A percentile compares a stretch with the other conserved stretches of the same genome.
Evolutionary conservation across 306 rosid genomes (phyloP).

Genomic region (Ochetophila trinervis): DNA sequence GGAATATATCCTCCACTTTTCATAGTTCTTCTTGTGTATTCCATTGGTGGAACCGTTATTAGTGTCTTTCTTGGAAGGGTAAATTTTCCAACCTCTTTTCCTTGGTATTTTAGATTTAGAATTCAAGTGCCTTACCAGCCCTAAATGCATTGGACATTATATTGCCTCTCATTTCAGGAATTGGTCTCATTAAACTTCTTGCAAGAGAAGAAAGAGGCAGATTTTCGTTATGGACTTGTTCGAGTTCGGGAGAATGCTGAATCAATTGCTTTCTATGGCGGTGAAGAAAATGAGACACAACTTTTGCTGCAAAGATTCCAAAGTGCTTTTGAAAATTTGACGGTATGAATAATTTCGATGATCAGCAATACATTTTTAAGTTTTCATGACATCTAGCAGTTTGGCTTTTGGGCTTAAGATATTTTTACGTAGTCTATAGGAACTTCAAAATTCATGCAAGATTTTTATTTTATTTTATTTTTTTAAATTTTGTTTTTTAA

Average conservation of each 20-base stretch:
- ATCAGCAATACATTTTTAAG: constrained; percentile 8
- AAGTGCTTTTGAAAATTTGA: constrained; percentile 89
- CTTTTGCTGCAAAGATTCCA: constrained; percentile 87
- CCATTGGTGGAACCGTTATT: constrained; percentile 87
- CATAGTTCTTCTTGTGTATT: constrained; percentile 76
- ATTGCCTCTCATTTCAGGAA: constrained; percentile 47
- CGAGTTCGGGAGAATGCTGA: constrained; percentile 96
- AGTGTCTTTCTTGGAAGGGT: constrained; percentile 92
- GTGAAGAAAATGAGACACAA: constrained; percentile 86
- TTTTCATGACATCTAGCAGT: constrained; percentile 1
- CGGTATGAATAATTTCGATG: constrained; percentile 46
- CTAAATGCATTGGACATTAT: constrained; percentile 9
- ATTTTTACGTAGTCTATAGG: neutral
- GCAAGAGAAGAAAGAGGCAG: constrained; percentile 99
- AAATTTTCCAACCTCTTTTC: constrained; percentile 12
- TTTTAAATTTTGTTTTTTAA: neutral
- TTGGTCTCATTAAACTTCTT: constrained; percentile 80
- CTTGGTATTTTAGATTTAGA: neutral
- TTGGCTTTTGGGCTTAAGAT: neutral
- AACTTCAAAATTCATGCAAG: neutral
- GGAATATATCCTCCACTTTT: constrained; percentile 96
- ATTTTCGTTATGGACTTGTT: constrained; percentile 96
- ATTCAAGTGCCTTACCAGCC: constrained; percentile 1
- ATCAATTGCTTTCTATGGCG: constrained; percentile 93
- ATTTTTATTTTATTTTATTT: neutral